Percentiles rank a stretch among this genome's conserved stretches.
phyloP scores from a whole-genome alignment of 2,329 filamentous ascomycete genomes.

The Westerdykella sp. region DNA sequence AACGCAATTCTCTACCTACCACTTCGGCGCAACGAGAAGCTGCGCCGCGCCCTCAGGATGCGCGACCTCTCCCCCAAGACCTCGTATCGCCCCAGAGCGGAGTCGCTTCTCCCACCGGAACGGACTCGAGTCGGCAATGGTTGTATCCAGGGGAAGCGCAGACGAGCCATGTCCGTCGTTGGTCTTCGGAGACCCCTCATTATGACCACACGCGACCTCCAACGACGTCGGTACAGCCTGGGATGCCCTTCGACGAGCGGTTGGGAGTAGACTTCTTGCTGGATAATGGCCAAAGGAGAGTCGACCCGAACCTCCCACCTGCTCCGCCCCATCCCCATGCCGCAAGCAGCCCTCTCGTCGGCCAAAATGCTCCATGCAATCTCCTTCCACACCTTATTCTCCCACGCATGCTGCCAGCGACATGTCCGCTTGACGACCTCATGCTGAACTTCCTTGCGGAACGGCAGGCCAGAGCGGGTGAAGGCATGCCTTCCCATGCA shows the following conservation, averaged over 20 bases:
- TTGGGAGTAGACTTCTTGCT: slow-evolving; percentile 70
- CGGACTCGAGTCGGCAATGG: slow-evolving; percentile 26
- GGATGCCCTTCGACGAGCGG: slow-evolving; percentile 48
- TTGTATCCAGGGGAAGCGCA: slow-evolving; percentile 26
- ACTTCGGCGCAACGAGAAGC: slow-evolving; percentile 10
- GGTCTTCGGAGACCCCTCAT: slow-evolving; percentile 34
- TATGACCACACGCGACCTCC: slow-evolving; percentile 22
- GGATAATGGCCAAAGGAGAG: slow-evolving; percentile 47
- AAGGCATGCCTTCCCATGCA: slow-evolving; percentile 53
- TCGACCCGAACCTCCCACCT: slow-evolving; percentile 40
- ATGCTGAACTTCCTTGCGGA: slow-evolving; percentile 72
- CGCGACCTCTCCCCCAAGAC: slow-evolving; percentile 15
- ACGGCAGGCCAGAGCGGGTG: slow-evolving; percentile 57
- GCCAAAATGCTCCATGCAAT: slow-evolving; percentile 22
- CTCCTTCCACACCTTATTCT: slow-evolving; percentile 33
- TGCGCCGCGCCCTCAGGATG: slow-evolving; percentile 8
- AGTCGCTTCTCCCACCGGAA: slow-evolving; percentile 20
- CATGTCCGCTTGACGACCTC: slow-evolving; percentile 72
- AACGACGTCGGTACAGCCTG: slow-evolving; percentile 10
- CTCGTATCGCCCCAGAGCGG: slow-evolving; percentile 18
- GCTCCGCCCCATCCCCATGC: slow-evolving; percentile 30
- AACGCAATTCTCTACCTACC: slow-evolving; percentile 41
- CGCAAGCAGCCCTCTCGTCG: slow-evolving; percentile 16
- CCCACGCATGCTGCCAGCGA: slow-evolving; percentile 55
- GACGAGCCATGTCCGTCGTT: slow-evolving; percentile 30